Evolutionary conservation across 164 flowering plant species (phyloP).

Genomic region (Nymphaea thermarum): DNA sequence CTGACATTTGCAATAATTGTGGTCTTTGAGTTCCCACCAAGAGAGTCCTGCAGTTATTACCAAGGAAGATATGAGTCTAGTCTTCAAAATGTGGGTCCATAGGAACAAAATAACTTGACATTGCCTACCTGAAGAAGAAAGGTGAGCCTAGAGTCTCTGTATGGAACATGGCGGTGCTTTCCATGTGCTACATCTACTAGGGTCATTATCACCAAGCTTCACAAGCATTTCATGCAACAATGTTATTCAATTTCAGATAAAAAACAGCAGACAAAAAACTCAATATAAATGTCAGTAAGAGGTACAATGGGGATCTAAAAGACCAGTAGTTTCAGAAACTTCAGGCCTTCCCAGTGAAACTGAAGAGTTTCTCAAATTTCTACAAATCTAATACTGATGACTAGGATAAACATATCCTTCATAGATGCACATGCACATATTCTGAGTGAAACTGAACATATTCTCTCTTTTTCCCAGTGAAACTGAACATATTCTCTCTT

Average conservation of each 20-base stretch:
- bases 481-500: too few relatives aligned
- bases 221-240: not conserved
- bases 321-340: too few relatives aligned
- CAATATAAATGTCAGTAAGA: not conserved
- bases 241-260: not conserved
- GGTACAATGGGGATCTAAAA: too few relatives aligned
- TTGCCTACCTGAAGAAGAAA: constrained; percentile 76
- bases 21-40: constrained; percentile 93
- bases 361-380: too few relatives aligned
- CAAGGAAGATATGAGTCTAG: not conserved
- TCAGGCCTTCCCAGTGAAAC: too few relatives aligned
- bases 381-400: too few relatives aligned
- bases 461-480: too few relatives aligned
- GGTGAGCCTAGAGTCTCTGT: constrained; percentile 88
- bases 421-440: too few relatives aligned
- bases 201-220: constrained; percentile 80
- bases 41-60: constrained; percentile 59
- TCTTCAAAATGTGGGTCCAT: not conserved
- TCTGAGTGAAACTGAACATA: too few relatives aligned
- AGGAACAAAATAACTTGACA: not conserved
- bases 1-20: constrained; percentile 81
- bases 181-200: constrained; percentile 84
- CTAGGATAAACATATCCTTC: too few relatives aligned
- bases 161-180: constrained; percentile 83
- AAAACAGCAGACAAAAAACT: too few relatives aligned